These are phyloP conservation scores for Gautieria morchelliformis DNA, from an alignment of 768 basidiomycete genomes.

Conservation along the genomic window DNA sequence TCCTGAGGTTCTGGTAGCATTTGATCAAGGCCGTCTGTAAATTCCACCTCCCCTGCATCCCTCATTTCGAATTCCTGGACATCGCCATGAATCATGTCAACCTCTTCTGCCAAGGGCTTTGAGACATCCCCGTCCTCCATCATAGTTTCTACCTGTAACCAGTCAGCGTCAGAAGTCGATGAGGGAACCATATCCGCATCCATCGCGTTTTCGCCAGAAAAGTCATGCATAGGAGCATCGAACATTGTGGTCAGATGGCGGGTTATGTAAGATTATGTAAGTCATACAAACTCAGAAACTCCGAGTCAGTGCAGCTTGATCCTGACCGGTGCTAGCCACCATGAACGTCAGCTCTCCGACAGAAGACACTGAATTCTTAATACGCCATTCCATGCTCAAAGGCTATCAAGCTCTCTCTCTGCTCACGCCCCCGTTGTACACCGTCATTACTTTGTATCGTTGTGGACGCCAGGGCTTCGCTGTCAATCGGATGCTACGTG, in stretches of 20 bases:
- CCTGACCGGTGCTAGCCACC: not conserved
- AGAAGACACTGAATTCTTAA: slow-evolving; percentile 53
- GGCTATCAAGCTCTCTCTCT: slow-evolving; percentile 63
- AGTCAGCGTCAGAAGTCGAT: slow-evolving; percentile 3
- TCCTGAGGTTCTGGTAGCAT: not conserved
- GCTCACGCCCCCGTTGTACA: slow-evolving; percentile 52
- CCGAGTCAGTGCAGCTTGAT: too few relatives aligned
- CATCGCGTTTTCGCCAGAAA: slow-evolving; percentile 5
- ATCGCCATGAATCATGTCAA: slow-evolving; percentile 7
- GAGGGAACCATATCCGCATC: slow-evolving; percentile 6
- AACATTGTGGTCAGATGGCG: not conserved
- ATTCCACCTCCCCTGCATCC: not conserved
- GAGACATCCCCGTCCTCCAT: slow-evolving; percentile 6
- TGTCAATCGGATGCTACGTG: slow-evolving; percentile 54
- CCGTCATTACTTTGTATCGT: slow-evolving; percentile 40
- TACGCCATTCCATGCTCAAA: slow-evolving; percentile 53
- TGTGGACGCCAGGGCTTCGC: slow-evolving; percentile 47
- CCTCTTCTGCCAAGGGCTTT: not conserved
- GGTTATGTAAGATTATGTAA: too few relatives aligned
- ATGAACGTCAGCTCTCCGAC: not conserved
- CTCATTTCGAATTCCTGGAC: slow-evolving; percentile 9
- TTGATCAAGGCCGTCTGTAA: not conserved
- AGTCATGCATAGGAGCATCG: slow-evolving; percentile 5
- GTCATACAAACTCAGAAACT: too few relatives aligned
- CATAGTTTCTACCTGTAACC: slow-evolving; percentile 9